These are phyloP conservation scores for Ophiognomonia clavigignenti-juglandacearum DNA, from an alignment of 2,329 filamentous ascomycete species.

Conservation along the genomic window DNA sequence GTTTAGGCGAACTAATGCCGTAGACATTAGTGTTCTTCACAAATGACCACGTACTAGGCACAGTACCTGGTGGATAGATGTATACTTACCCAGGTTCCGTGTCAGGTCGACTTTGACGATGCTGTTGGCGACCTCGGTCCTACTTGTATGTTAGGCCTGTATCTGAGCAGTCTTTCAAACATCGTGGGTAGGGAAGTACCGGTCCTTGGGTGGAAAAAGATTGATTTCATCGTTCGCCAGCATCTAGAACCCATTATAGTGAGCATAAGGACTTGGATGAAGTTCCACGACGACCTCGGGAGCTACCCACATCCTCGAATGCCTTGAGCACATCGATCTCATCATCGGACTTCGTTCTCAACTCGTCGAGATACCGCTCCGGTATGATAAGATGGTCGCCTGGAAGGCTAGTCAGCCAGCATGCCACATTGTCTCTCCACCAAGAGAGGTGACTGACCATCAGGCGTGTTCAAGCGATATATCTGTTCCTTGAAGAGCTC, in stretches of 20 bases:
- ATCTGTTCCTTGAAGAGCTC: conserved; percentile 8
- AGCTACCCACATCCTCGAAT: conserved; percentile 7
- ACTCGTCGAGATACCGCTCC: conserved; percentile 22
- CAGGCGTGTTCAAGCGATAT: conserved; percentile 12
- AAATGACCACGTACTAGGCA: too few relatives aligned
- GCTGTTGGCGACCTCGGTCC: conserved; percentile 10
- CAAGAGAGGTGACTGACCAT: conserved; percentile 3
- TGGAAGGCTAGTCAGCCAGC: not conserved
- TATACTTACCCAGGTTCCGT: not conserved
- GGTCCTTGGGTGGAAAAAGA: conserved; percentile 9
- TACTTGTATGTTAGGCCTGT: too few relatives aligned
- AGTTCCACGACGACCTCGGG: too few relatives aligned
- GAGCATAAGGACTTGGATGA: too few relatives aligned
- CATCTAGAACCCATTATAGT: not conserved
- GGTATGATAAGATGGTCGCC: conserved; percentile 27
- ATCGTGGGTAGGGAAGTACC: too few relatives aligned
- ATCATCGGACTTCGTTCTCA: conserved; percentile 23
- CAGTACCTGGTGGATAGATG: accelerated
- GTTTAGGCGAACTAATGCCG: conserved; percentile 1
- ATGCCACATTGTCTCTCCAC: not conserved
- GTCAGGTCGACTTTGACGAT: conserved; percentile 7
- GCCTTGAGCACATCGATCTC: conserved; percentile 23
- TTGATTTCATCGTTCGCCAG: conserved; percentile 11
- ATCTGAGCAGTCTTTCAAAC: too few relatives aligned
- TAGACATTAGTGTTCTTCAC: too few relatives aligned